Base-by-base conservation (phyloP, 345 rosid species). In the Eucalyptus coolabah region DNA sequence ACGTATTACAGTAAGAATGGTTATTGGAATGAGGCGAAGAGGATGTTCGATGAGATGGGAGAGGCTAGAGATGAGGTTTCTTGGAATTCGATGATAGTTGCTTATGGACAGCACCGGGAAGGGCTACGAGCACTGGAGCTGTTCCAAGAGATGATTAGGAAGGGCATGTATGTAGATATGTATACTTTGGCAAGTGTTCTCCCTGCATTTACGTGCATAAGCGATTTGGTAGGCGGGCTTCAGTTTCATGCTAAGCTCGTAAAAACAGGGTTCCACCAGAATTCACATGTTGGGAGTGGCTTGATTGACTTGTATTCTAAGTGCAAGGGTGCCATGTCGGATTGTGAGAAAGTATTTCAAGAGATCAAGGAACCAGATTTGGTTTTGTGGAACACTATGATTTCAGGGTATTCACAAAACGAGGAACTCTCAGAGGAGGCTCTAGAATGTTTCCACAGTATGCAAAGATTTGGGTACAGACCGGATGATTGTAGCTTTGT, bases 81-180 rank as follows among this genome's bases (percentile, higher is more conserved):
- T 6, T 97, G 99, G 99, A 98, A 98, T 89, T 95, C 99, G 45
- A 96, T 97, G 98, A 95, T 97, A 87, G 99, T 96, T 88, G 98
- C 96, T 21, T 94, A 92, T 88, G 99, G 98, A 91, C 98, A 97
- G 93, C 97, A 98, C n/a, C 92, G 93, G 86, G 93, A 95, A 90
- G 99, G 98, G 72, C 90, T 80, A 18, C 91, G 93, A 90, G 98
- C 98, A 10, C 90, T 97, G 90, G 93, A 54, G 50, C 91, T 98
- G 93, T 96, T 93, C 92, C 95, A 92, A 92, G 95, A 94, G 90
- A 96, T 97, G 96, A 90, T 91, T 89, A 89, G 91, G 21, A 90
- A 91, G 87, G 97, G 95, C 40, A 89, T 98, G 88, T 82, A 88
- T 83, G 90, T 95, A 59, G 99, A 98, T 90, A 93, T 97, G 95